Evolutionary conservation across 371 early-diverging fungal species (phyloP), one percentile per base, ranked within the genome.

Genomic region (Lichtheimia hyalospora): DNA sequence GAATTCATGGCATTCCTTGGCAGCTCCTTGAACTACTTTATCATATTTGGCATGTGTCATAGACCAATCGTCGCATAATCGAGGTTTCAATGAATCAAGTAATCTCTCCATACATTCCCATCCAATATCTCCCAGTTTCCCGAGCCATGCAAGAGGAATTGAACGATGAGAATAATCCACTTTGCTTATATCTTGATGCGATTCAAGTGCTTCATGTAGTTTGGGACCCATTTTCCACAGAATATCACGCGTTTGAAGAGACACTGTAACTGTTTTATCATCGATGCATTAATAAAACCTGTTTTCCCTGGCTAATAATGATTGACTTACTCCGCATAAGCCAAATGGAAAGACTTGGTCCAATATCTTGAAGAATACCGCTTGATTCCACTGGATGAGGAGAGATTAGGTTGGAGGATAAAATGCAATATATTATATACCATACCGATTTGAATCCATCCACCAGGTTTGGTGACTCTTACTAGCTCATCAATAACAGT

Each of bases 1-100:
- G 42, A 78, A 78, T 46, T 78, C 79, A 28, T 56, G 66, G 49
- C 73, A 75, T 61, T 78, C 79, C 2, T 52, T 57, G 16, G 68
- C 20, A 0, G 70, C 73, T 0, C 70, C 57, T 44, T 68, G 48
- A 2, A 60, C 57, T 27, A 73, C 41, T 24, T 70, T 66, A 23
- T 78, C 79, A 16, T 78, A 78, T 50, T 75, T 75, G 15, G 62
- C 61, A 5, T 43, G 20, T 21, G 54, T 66, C 71, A 78, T 78
- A 1, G 71, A 73, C 79, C 79, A 78, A 58, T 78, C 79, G 15
- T 78, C 79, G 48, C 75, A 78, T 20, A 78, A 24, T 21, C 73
- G 64, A 10, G 79, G 79, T 58, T 71, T 73, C 48, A 68, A 58
- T 0, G 79, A 69, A 49, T 75, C 73, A 59, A 75, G 68, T 13